Evolutionary conservation across 108 stramenopile species (phyloP), one percentile per base, ranked within the genome.

Genomic region (Cyclostephanos tholiformis): DNA sequence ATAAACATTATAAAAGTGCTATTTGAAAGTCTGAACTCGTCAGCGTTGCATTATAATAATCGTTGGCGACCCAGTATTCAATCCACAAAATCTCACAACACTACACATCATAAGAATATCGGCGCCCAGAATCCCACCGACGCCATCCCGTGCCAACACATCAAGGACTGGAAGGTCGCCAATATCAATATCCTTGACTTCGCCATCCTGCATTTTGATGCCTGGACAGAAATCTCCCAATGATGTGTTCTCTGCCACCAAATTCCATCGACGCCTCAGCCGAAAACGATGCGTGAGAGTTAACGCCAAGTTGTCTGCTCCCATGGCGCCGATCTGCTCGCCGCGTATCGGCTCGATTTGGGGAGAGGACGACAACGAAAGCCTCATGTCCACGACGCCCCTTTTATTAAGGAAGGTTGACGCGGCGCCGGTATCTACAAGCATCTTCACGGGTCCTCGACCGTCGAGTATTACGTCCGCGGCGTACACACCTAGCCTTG

Each of bases 401-500:
- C 83, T 87, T 87, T 87, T 88, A 52, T 82, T 88, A 20, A 94
- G 62, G 61, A 91, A 82, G 0, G 83, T 85, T 16, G 53, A 67
- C 6, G 90, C 71, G 3, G 89, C 88, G 19, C 92, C 92, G 26
- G 87, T 86, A 63, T 94, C 92, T 10, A 94, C 86, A 14, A 94
- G 55, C 80, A 94, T 85, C 49, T 81, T 85, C 11, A 94, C 84
- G 23, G 90, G 90, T 22, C 90, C 92, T 10, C 87, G 77, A 0
- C 83, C 87, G 48, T 87, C 90, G 19, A 88, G 65, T 19, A 50
- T 71, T 2, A 86, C 84, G 55, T 88, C 67, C 35, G 80, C 85
- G 16, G 87, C 76, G 25, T 80, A 89, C 26, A 94, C 80, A 9
- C 89, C 85, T 14, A 93, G 53, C 25, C 75, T 73, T 1, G 87